Base-by-base conservation (phyloP, 2,329 filamentous ascomycete genomes). In the Nemania sp. region DNA sequence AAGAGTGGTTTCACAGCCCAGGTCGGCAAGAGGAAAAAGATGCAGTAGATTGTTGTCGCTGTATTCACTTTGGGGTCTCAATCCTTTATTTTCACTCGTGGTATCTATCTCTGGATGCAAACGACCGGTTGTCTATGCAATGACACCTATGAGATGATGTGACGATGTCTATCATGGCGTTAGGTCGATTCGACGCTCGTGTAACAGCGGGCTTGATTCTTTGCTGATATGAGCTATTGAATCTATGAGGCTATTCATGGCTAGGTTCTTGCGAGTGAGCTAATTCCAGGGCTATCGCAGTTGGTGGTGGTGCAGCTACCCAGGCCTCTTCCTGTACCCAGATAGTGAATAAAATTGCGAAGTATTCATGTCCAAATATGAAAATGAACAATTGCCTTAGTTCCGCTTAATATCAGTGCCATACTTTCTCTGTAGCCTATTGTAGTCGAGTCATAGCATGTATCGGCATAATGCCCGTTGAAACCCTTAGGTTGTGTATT, bases 1-100 rank as follows among this genome's bases (percentile, higher is more conserved):
- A 99, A 99, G 87, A 96, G 91, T 59, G 94, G 94, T 91, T 99
- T 99, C 91, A 95, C 92, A 70, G 94, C 94, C 75, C 94, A 97
- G 79, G 90, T 99, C 75, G 94, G 94, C 74, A 97, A 97, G 89
- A 89, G 94, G 83, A 94, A 86, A 82, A 95, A 95, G 84, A 89
- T 91, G 80, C 84, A 90, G 42, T 54, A 50, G 39, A 15, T 7
- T 39, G 22, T 7, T 39, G 22, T 44, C 30, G 14, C 12, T n/a
- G 28, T 39, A 11, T 23, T 15, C 42, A 33, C n/a, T 40, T 53
- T 47, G 24, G 31, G 19, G 31, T 48, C 49, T 24, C 23, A 31
- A 36, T 6, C 48, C 40, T 49, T 36, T 20, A 24, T 40, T 43
- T 46, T 52, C 37, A 30, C 45, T 37, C 17, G 28, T 49, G 43